Conservation (phyloP, 805 yeast species). For the Myxozyma kluyveri region DNA sequence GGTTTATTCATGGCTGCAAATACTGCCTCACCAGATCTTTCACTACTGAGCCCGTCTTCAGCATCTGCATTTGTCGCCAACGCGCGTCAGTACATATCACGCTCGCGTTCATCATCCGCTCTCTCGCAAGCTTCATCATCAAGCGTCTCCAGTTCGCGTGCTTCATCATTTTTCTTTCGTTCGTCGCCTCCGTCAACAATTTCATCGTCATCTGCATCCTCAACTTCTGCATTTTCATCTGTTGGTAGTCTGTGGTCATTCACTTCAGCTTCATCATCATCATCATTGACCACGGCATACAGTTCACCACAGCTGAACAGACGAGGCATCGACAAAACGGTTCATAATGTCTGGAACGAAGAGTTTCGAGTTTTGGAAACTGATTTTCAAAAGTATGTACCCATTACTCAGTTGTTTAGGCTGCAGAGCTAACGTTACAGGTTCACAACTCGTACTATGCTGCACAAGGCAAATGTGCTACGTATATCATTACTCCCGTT, state of each 20-base stretch:
- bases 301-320: not conserved
- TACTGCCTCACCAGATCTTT: not conserved
- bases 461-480: conserved; percentile 40
- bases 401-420: no score
- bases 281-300: not conserved
- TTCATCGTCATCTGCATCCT: conserved; percentile 14
- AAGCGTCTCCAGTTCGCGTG: not conserved
- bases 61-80: not conserved
- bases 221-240: conserved; percentile 24
- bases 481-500: conserved; percentile 45
- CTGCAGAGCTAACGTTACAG: no score
- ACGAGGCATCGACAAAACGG: conserved; percentile 1
- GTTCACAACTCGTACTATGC: conserved; percentile 35
- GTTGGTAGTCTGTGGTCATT: conserved; percentile 10
- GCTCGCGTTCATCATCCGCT: conserved; percentile 11
- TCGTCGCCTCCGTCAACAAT: conserved; percentile 11
- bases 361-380: conserved; percentile 35
- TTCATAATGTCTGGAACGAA: conserved; percentile 17
- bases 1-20: not conserved
- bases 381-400: conserved; percentile 32
- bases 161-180: conserved; percentile 8
- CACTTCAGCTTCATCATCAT: conserved; percentile 1
- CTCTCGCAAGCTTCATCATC: conserved; percentile 1
- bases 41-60: no score
- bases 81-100: not conserved